Conservation (phyloP, 2,329 filamentous ascomycete species). For the Trichoderma breve region DNA sequence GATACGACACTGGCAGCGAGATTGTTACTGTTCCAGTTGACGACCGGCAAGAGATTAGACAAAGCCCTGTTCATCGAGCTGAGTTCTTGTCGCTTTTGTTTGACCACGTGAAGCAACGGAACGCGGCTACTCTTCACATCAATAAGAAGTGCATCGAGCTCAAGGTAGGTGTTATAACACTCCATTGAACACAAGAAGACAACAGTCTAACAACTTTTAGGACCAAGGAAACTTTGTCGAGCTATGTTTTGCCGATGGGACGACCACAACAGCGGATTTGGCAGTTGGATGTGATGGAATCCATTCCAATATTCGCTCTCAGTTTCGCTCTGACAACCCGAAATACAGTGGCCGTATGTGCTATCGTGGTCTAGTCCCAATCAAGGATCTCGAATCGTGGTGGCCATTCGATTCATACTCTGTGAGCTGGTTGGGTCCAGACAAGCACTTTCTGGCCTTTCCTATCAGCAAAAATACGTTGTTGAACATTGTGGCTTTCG, state of each 20-base stretch:
- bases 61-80: slow-evolving; percentile 11
- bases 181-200: no score
- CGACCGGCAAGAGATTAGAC: slow-evolving; percentile 4
- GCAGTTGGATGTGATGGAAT: slow-evolving; percentile 30
- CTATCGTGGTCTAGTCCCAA: slow-evolving; percentile 10
- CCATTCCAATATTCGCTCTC: slow-evolving; percentile 16
- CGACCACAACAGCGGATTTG: slow-evolving; percentile 19
- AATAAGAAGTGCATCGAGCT: slow-evolving; percentile 7
- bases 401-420: slow-evolving; percentile 7
- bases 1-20: slow-evolving; percentile 3
- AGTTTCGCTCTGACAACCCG: slow-evolving; percentile 12
- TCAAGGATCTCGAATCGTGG: slow-evolving; percentile 9
- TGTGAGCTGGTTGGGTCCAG: slow-evolving; percentile 1
- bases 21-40: slow-evolving; percentile 7
- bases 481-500: slow-evolving; percentile 7
- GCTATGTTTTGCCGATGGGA: slow-evolving; percentile 21
- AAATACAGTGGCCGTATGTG: slow-evolving; percentile 12
- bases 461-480: slow-evolving; percentile 3
- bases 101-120: slow-evolving; percentile 1
- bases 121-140: slow-evolving; percentile 3
- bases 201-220: not conserved
- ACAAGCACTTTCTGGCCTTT: slow-evolving; percentile 15
- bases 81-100: not conserved
- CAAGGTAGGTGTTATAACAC: not conserved
- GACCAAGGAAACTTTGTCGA: slow-evolving; percentile 6